Evolutionary conservation across 148 eudicot species (phyloP).

Genomic region (Amaranthus palmeri): DNA sequence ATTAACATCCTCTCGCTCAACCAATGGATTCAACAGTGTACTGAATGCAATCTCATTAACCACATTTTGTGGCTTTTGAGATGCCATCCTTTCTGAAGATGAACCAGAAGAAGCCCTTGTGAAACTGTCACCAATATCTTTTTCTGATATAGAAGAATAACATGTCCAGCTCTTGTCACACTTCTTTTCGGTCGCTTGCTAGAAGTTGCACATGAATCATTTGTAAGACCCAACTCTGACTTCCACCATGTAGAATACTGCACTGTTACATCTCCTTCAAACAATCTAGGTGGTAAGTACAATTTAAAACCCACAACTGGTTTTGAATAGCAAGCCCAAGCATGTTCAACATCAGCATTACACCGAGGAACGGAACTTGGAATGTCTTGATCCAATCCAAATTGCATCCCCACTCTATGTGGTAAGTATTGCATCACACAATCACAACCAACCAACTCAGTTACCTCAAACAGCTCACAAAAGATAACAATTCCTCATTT

Average conservation of each 20-base stretch:
- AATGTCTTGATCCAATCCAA: slow-evolving; percentile 58
- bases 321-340: slow-evolving; percentile 17
- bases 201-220: background rate
- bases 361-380: slow-evolving; percentile 17
- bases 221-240: background rate
- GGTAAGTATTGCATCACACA: slow-evolving; percentile 43
- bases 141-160: no score
- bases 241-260: slow-evolving; percentile 19
- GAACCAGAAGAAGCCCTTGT: background rate
- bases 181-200: background rate
- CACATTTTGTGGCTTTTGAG: background rate
- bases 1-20: background rate
- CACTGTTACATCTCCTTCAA: slow-evolving; percentile 17
- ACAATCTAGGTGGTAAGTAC: slow-evolving; percentile 20
- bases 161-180: background rate
- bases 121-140: background rate
- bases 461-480: slow-evolving; percentile 29
- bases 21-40: background rate
- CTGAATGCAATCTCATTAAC: background rate
- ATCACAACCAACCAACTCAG: slow-evolving; percentile 41
- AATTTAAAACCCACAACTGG: slow-evolving; percentile 11
- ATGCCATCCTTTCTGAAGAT: background rate
- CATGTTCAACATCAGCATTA: background rate
- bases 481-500: slow-evolving; percentile 17
- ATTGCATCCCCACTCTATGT: slow-evolving; percentile 48